These are phyloP conservation scores for Golubevia sp. DNA, from an alignment of 1,284 basidiomycete genomes.

Conservation along the genomic window DNA sequence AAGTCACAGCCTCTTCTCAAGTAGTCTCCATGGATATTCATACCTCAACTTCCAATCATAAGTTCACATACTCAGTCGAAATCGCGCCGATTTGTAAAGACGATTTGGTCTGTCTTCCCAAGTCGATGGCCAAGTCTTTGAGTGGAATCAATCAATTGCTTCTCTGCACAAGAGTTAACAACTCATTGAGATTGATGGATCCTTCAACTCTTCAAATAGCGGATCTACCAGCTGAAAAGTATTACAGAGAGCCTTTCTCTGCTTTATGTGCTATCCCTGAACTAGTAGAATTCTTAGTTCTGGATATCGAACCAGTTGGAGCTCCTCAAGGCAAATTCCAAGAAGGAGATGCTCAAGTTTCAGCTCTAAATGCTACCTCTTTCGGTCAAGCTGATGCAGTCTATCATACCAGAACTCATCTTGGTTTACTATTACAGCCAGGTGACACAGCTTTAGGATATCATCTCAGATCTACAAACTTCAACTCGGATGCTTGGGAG, in stretches of 20 bases:
- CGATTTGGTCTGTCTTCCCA: slow-evolving; percentile 54
- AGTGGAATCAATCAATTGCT: slow-evolving; percentile 54
- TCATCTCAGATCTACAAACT: slow-evolving; percentile 51
- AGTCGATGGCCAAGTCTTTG: slow-evolving; percentile 40
- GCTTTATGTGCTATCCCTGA: slow-evolving; percentile 51
- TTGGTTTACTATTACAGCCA: slow-evolving; percentile 51
- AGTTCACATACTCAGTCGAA: slow-evolving; percentile 60
- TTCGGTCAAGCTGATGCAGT: slow-evolving; percentile 59
- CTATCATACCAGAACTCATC: slow-evolving; percentile 55
- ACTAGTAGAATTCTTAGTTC: slow-evolving; percentile 57
- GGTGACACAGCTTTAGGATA: slow-evolving; percentile 59
- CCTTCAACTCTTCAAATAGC: slow-evolving; percentile 51
- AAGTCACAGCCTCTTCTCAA: slow-evolving; percentile 45
- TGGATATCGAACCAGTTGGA: slow-evolving; percentile 52
- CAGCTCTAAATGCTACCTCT: slow-evolving; percentile 46
- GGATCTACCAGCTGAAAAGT: slow-evolving; percentile 53
- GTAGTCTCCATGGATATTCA: slow-evolving; percentile 58
- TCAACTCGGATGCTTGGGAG: slow-evolving; percentile 54
- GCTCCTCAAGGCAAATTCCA: slow-evolving; percentile 26
- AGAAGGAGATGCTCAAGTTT: slow-evolving; percentile 56
- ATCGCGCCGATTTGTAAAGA: slow-evolving; percentile 61
- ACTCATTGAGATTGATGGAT: slow-evolving; percentile 53
- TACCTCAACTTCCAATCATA: slow-evolving; percentile 57
- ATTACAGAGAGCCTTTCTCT: slow-evolving; percentile 51
- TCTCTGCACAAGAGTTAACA: slow-evolving; percentile 50